Evolutionary conservation across 805 yeast species (phyloP).

Genomic region (Cyberlindnera sargentensis): DNA sequence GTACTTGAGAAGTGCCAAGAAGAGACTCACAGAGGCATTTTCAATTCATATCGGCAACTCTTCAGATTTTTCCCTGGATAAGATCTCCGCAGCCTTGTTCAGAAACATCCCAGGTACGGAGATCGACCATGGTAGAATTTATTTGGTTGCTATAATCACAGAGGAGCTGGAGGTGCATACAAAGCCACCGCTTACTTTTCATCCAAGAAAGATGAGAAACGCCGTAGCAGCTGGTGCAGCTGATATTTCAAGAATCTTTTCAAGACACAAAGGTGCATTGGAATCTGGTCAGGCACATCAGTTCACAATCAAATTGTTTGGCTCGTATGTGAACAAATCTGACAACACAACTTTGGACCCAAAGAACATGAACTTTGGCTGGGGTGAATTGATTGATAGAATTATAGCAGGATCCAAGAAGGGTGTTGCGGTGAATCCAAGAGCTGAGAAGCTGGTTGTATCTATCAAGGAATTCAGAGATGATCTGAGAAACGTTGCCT

Average conservation of each 20-base stretch:
- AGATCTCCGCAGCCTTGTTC: slow-evolving; percentile 73
- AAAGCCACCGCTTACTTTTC: slow-evolving; percentile 6
- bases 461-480: slow-evolving; percentile 68
- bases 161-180: slow-evolving; percentile 52
- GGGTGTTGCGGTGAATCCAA: slow-evolving; percentile 76
- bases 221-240: slow-evolving; percentile 88
- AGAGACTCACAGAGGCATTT: slow-evolving; percentile 73
- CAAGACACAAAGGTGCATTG: slow-evolving; percentile 53
- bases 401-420: slow-evolving; percentile 66
- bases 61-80: slow-evolving; percentile 53
- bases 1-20: slow-evolving; percentile 57
- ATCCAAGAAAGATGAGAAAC: slow-evolving; percentile 44
- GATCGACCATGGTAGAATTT: slow-evolving; percentile 57
- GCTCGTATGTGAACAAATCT: slow-evolving; percentile 48
- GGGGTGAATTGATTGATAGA: slow-evolving; percentile 83
- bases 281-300: slow-evolving; percentile 61
- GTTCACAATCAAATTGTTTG: slow-evolving; percentile 63
- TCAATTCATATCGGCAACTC: slow-evolving; percentile 56
- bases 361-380: slow-evolving; percentile 53
- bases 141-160: slow-evolving; percentile 67
- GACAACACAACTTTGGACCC: slow-evolving; percentile 30
- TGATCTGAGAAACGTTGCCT: slow-evolving; percentile 27
- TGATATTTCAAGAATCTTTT: slow-evolving; percentile 73
- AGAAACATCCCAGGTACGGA: slow-evolving; percentile 66
- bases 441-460: slow-evolving; percentile 65